phyloP scores from a whole-genome alignment of 495 filamentous ascomycete genomes.

The Talaromyces proteolyticus region DNA sequence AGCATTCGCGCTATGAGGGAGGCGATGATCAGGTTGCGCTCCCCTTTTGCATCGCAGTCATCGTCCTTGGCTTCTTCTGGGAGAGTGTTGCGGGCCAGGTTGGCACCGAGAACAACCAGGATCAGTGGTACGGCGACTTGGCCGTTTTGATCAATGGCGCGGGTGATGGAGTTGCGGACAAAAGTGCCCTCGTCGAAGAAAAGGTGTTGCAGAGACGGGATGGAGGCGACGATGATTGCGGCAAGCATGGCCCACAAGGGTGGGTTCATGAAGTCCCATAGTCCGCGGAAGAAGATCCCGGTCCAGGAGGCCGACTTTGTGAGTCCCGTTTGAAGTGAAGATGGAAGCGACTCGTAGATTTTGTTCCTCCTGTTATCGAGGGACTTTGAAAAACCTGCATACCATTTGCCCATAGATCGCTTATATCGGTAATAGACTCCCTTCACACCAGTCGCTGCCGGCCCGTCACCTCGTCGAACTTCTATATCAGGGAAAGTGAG shows the following conservation, averaged over 20 bases:
- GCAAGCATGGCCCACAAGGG: conserved; percentile 95
- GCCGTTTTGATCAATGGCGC: conserved; percentile 76
- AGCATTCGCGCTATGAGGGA: conserved; percentile 87
- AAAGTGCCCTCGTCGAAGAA: conserved; percentile 92
- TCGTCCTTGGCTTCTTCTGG: conserved; percentile 49
- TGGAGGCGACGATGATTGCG: conserved; percentile 82
- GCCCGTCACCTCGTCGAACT: conserved; percentile 2
- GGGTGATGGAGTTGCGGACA: conserved; percentile 85
- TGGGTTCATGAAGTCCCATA: conserved; percentile 96
- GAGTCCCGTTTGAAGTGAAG: conserved; percentile 48
- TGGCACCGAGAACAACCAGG: conserved; percentile 92
- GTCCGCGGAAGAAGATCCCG: conserved; percentile 52
- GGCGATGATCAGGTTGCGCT: conserved; percentile 76
- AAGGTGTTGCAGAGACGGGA: conserved; percentile 73
- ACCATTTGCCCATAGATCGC: conserved; percentile 13
- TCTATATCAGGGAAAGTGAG: conserved; percentile 40
- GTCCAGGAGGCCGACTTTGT: conserved; percentile 30
- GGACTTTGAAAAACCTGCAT: conserved; percentile 11
- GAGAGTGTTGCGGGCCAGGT: conserved; percentile 74
- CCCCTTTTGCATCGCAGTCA: conserved; percentile 56
- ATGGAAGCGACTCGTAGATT: conserved; percentile 48
- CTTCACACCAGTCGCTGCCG: conserved; percentile 12
- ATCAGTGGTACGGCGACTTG: conserved; percentile 93
- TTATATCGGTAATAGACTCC: conserved; percentile 20
- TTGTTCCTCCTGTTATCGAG: conserved; percentile 18